A percentile compares a stretch with the other conserved stretches of the same genome.
Conservation (phyloP, 345 rosid genomes). For the Euclidium syriacum region DNA sequence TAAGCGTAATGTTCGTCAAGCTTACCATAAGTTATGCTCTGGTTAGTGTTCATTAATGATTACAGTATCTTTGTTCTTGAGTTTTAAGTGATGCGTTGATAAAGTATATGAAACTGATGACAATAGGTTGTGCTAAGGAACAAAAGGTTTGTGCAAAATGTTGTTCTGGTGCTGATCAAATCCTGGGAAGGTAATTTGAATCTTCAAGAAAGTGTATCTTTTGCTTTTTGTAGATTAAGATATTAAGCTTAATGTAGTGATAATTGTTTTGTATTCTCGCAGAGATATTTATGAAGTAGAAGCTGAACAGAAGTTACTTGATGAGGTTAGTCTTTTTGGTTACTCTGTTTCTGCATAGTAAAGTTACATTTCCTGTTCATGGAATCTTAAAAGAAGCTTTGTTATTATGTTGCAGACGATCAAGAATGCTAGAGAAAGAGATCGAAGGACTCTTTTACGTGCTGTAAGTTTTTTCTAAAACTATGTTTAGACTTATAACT, state of each 20-base stretch:
- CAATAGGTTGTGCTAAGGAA: slow-evolving; percentile 95
- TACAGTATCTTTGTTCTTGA: not conserved
- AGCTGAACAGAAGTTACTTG: slow-evolving; percentile 79
- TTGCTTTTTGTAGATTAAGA: not conserved
- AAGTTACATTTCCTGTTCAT: not conserved
- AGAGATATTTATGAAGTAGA: slow-evolving; percentile 76
- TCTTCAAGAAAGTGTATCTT: not conserved
- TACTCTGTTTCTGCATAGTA: not conserved
- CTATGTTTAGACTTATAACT: not conserved
- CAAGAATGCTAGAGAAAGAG: slow-evolving; percentile 91
- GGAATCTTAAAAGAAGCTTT: not conserved
- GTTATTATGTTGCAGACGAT: slow-evolving; percentile 54
- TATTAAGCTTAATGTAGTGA: not conserved
- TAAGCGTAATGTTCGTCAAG: slow-evolving; percentile 92
- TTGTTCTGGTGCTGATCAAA: slow-evolving; percentile 41
- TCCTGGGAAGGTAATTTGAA: slow-evolving; percentile 60
- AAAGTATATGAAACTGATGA: not conserved
- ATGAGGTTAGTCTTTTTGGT: slow-evolving; percentile 44
- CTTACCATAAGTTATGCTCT: slow-evolving; percentile 80
- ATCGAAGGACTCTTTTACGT: slow-evolving; percentile 69
- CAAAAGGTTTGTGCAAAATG: slow-evolving; percentile 89
- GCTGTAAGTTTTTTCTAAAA: slow-evolving; percentile 48
- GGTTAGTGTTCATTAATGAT: slow-evolving; percentile 44
- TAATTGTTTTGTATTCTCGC: not conserved
- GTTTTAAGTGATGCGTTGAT: not conserved